phyloP scores from a whole-genome alignment of 2,329 filamentous ascomycete genomes.

The Aspergillus caelatus region DNA sequence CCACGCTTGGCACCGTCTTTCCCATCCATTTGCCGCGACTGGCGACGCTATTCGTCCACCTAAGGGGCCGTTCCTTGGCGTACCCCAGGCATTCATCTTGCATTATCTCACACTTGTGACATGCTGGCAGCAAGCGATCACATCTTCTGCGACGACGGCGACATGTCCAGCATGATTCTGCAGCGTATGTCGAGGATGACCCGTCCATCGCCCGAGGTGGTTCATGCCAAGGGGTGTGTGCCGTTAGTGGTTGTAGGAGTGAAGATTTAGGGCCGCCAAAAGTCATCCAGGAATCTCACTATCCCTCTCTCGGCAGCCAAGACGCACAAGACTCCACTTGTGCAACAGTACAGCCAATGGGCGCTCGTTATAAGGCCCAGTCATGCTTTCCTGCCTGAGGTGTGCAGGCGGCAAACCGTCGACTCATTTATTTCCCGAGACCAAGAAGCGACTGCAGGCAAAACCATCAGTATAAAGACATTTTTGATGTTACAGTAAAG shows the following conservation, averaged over 20 bases:
- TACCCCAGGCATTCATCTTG: conserved; percentile 17
- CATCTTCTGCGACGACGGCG: conserved; percentile 20
- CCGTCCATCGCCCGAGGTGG: not conserved
- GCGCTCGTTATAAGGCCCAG: not conserved
- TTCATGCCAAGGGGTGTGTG: not conserved
- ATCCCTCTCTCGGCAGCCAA: too few species aligned
- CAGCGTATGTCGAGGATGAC: not conserved
- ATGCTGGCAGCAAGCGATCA: conserved; percentile 16
- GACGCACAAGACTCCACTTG: too few species aligned
- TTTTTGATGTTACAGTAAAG: too few species aligned
- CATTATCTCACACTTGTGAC: conserved; percentile 10
- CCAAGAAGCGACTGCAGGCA: too few species aligned
- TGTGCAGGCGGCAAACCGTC: not conserved
- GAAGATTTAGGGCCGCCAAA: not conserved
- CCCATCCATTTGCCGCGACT: conserved; percentile 18
- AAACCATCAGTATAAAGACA: too few species aligned
- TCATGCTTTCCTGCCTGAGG: not conserved
- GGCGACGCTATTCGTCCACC: conserved; percentile 19
- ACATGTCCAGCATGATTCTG: conserved; percentile 18
- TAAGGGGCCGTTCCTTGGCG: conserved; percentile 11
- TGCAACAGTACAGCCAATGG: not conserved
- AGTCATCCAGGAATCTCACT: not conserved
- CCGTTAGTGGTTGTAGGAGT: not conserved
- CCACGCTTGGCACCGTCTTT: conserved; percentile 9
- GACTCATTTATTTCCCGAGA: too few species aligned